These are phyloP conservation scores for Aspergillus calidoustus DNA, from an alignment of 2,329 filamentous ascomycete species.

Conservation along the genomic window DNA sequence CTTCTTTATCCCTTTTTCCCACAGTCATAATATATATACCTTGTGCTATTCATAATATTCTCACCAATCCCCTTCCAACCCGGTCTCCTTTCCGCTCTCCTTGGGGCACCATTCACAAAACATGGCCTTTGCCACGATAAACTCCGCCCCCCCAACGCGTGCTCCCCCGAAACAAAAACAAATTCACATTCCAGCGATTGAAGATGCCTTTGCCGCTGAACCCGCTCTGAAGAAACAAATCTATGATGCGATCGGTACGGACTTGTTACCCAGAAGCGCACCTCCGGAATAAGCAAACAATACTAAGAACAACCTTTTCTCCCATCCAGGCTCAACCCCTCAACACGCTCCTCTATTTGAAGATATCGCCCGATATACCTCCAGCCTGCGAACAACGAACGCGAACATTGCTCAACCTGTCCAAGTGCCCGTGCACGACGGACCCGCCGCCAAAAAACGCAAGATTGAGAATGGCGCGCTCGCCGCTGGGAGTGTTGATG, in stretches of 20 bases:
- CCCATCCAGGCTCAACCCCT: slow-evolving; percentile 39
- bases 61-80: not conserved
- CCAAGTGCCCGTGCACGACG: slow-evolving; percentile 30
- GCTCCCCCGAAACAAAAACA: not conserved
- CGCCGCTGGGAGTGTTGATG: slow-evolving; percentile 10
- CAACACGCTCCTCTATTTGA: slow-evolving; percentile 50
- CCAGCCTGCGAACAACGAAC: slow-evolving; percentile 41
- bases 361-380: slow-evolving; percentile 54
- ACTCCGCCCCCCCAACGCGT: slow-evolving; percentile 27
- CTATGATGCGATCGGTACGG: slow-evolving; percentile 50
- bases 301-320: slow-evolving; percentile 14
- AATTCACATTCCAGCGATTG: slow-evolving; percentile 37
- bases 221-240: slow-evolving; percentile 45
- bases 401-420: slow-evolving; percentile 33
- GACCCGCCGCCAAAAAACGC: slow-evolving; percentile 53
- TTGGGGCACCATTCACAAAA: slow-evolving; percentile 18
- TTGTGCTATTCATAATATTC: not conserved
- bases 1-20: slow-evolving; percentile 3
- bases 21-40: slow-evolving; percentile 10
- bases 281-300: slow-evolving; percentile 1
- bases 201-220: slow-evolving; percentile 47
- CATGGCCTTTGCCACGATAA: slow-evolving; percentile 47
- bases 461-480: slow-evolving; percentile 50
- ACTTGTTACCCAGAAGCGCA: slow-evolving; percentile 17
- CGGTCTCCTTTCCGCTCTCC: slow-evolving; percentile 6